phyloP scores from a whole-genome alignment of 805 yeast species.

The Candida nonsorbophila region DNA sequence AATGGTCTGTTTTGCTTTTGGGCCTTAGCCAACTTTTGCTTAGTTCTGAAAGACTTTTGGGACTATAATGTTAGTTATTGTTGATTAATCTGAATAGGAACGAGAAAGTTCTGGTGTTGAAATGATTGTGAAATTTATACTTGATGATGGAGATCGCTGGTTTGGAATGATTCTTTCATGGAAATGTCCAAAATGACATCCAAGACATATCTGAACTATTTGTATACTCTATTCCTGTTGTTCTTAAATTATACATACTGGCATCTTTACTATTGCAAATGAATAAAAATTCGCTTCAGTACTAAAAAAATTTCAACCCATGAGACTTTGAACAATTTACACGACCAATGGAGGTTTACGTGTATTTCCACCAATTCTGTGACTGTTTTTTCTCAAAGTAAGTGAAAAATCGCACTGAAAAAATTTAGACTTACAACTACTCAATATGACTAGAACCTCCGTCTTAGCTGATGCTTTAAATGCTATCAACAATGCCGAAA shows the following conservation, averaged over 20 bases:
- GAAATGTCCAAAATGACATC: no score
- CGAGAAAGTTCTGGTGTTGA: background rate
- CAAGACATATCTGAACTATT: no score
- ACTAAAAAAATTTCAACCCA: background rate
- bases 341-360: no score
- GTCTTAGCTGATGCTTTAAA: slow-evolving; percentile 98
- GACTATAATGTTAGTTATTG: slow-evolving; percentile 48
- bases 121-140: no score
- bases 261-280: slow-evolving; percentile 5
- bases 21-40: slow-evolving; percentile 99
- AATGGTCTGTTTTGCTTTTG: slow-evolving; percentile 98
- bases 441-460: slow-evolving; percentile 91
- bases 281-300: slow-evolving; percentile 3
- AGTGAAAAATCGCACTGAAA: background rate
- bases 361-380: no score
- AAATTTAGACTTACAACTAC: slow-evolving; percentile 1
- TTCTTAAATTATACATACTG: slow-evolving; percentile 8
- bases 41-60: slow-evolving; percentile 93
- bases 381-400: slow-evolving; percentile 4
- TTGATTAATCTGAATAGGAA: background rate
- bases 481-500: slow-evolving; percentile 98
- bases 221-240: no score
- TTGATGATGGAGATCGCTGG: no score
- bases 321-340: background rate
- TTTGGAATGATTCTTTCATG: no score